These are phyloP conservation scores for Ogataea hybrid DNA, from an alignment of 1,139 yeast genomes.

Conservation along the genomic window DNA sequence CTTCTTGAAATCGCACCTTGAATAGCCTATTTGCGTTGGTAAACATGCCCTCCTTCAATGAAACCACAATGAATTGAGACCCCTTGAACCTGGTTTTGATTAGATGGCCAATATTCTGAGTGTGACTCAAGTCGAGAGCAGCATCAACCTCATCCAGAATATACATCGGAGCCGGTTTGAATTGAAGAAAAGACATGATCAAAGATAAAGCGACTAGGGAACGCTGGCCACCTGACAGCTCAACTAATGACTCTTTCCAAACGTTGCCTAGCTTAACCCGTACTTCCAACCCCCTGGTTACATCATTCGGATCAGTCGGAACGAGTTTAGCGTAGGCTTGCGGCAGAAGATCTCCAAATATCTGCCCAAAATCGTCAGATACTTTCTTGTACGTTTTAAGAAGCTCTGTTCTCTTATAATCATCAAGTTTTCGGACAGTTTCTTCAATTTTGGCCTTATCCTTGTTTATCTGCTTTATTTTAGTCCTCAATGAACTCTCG, in stretches of 20 bases:
- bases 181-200: slow-evolving; percentile 86
- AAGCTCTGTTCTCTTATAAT: slow-evolving; percentile 81
- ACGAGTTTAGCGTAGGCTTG: slow-evolving; percentile 89
- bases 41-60: slow-evolving; percentile 97
- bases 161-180: slow-evolving; percentile 98
- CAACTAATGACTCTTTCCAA: slow-evolving; percentile 96
- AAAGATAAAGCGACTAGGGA: slow-evolving; percentile 89
- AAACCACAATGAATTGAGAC: slow-evolving; percentile 93
- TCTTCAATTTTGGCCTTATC: slow-evolving; percentile 90
- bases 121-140: slow-evolving; percentile 93
- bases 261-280: slow-evolving; percentile 87
- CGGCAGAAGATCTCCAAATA: slow-evolving; percentile 85
- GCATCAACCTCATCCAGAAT: slow-evolving; percentile 98
- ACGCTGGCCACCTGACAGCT: slow-evolving; percentile 95
- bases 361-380: slow-evolving; percentile 84
- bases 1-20: slow-evolving; percentile 92
- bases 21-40: slow-evolving; percentile 94
- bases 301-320: slow-evolving; percentile 74
- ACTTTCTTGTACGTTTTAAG: slow-evolving; percentile 85
- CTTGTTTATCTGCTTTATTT: slow-evolving; percentile 85
- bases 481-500: slow-evolving; percentile 70
- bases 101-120: slow-evolving; percentile 95
- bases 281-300: slow-evolving; percentile 89
- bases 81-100: slow-evolving; percentile 94
- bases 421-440: slow-evolving; percentile 82